A percentile compares a stretch with the other conserved stretches of the same genome.
These are phyloP conservation scores for Scleroderma citrinum DNA, from an alignment of 768 basidiomycete species.

Conservation along the genomic window DNA sequence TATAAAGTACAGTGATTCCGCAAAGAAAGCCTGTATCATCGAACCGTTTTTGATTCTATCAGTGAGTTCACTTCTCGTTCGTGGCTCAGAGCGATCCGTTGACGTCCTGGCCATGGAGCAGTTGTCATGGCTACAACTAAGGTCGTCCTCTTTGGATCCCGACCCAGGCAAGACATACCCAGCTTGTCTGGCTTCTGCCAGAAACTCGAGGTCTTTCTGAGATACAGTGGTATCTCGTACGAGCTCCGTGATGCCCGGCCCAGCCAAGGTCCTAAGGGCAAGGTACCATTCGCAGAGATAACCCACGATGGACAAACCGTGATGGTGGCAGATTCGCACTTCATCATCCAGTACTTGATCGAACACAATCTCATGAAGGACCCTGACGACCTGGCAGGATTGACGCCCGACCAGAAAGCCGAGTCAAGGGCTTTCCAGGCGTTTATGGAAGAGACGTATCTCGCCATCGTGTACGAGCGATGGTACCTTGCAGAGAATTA, in stretches of 20 bases:
- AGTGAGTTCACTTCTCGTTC: not conserved
- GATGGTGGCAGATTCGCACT: constrained; percentile 27
- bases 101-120: not conserved
- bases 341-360: constrained; percentile 28
- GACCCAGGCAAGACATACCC: constrained; percentile 11
- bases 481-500: constrained; percentile 27
- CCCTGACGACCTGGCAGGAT: constrained; percentile 20
- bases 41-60: not conserved
- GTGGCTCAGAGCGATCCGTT: not conserved
- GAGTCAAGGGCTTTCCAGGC: constrained; percentile 32
- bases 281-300: constrained; percentile 29
- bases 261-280: constrained; percentile 26
- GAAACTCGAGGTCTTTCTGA: constrained; percentile 29
- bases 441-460: constrained; percentile 27
- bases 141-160: constrained; percentile 23
- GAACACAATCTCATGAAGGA: constrained; percentile 20
- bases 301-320: constrained; percentile 15
- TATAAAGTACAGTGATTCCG: too few species aligned
- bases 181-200: constrained; percentile 29
- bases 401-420: constrained; percentile 23
- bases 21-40: too few species aligned
- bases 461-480: constrained; percentile 24
- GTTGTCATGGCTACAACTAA: constrained; percentile 6
- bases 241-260: constrained; percentile 21
- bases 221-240: constrained; percentile 21